Conservation (phyloP, 2,329 filamentous ascomycete genomes). For the Aspergillus sp. region DNA sequence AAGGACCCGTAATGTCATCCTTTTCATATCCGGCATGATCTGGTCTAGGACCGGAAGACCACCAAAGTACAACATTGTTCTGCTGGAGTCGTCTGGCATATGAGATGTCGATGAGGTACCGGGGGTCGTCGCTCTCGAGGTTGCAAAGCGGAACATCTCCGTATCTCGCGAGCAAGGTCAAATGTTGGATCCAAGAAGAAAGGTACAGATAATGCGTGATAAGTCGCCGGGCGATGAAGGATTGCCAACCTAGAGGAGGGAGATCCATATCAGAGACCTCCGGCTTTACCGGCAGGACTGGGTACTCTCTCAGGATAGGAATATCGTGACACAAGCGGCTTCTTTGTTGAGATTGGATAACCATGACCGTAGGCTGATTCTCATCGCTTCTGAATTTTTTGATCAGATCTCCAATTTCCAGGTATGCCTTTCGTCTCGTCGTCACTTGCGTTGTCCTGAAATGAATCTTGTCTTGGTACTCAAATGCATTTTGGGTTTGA, state of each 20-base stretch:
- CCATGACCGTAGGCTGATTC: slow-evolving; percentile 72
- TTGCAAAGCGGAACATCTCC: slow-evolving; percentile 95
- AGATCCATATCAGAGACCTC: slow-evolving; percentile 82
- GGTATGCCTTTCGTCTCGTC: slow-evolving; percentile 80
- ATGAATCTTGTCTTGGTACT: slow-evolving; percentile 79
- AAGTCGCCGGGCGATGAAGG: slow-evolving; percentile 78
- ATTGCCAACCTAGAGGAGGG: slow-evolving; percentile 91
- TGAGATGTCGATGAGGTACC: slow-evolving; percentile 91
- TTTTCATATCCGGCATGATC: slow-evolving; percentile 96
- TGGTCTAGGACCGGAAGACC: slow-evolving; percentile 80
- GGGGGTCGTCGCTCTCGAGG: slow-evolving; percentile 86
- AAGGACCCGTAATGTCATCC: slow-evolving; percentile 77
- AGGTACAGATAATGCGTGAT: slow-evolving; percentile 88
- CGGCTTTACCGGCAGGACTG: slow-evolving; percentile 74
- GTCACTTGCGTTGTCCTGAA: slow-evolving; percentile 88
- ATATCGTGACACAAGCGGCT: slow-evolving; percentile 80
- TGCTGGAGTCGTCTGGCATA: slow-evolving; percentile 87
- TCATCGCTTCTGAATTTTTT: slow-evolving; percentile 91
- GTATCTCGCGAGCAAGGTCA: slow-evolving; percentile 83
- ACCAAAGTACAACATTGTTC: slow-evolving; percentile 95
- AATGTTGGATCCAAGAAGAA: slow-evolving; percentile 86
- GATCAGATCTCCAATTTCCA: slow-evolving; percentile 82
- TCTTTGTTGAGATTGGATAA: slow-evolving; percentile 85
- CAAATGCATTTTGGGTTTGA: slow-evolving; percentile 75
- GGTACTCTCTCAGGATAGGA: slow-evolving; percentile 78